Evolutionary conservation across 257 asterid species (phyloP), one percentile per base, ranked within the genome.

Genomic region (Nicotiana attenuata): DNA sequence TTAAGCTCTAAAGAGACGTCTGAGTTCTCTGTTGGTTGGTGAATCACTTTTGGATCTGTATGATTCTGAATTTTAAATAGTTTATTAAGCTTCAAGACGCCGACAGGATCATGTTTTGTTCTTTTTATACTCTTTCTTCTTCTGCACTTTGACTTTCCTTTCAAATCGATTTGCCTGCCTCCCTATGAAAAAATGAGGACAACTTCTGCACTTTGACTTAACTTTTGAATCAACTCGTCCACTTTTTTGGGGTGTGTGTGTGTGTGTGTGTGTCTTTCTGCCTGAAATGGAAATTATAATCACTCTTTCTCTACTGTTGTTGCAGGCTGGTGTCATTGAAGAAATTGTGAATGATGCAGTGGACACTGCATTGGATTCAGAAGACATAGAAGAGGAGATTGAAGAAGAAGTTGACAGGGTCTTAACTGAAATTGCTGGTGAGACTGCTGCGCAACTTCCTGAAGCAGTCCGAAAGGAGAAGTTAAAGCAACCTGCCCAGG

Each of bases 391-490:
- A 84, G 98, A 94, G 84, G 99, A 94, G 88, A 96, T 93, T 0
- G 99, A 96, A 86, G 99, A 93, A 88, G 99, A 94, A 89, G 89
- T 96, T 22, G 99, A 96, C 10, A 93, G 92, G 87, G 98, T 96
- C 57, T 86, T 96, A 29, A 90, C 96, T 7, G 97, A 92, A 53
- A 91, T 96, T 85, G 98, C 98, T 68, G 99, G 98, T 65, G 99
- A 96, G 87, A 93, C 99, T 78, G 93, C 97, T 64, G 97, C 96
- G n/a, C 92, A 91, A 81, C 97, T 96, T 89, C 98, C 99, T 16
- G 94, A 92, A 87, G 94, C 98, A 64, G 87, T 81, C 68, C 91
- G 98, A 87, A 94, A 88, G 89, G 89, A 92, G 90, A 94, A 90
- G 73, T 85, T 88, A 82, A 94, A 96, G 92, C 96, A 96, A 81